Base-by-base conservation (phyloP, 208 protist genomes). In the Herpetomonas tarakana region DNA sequence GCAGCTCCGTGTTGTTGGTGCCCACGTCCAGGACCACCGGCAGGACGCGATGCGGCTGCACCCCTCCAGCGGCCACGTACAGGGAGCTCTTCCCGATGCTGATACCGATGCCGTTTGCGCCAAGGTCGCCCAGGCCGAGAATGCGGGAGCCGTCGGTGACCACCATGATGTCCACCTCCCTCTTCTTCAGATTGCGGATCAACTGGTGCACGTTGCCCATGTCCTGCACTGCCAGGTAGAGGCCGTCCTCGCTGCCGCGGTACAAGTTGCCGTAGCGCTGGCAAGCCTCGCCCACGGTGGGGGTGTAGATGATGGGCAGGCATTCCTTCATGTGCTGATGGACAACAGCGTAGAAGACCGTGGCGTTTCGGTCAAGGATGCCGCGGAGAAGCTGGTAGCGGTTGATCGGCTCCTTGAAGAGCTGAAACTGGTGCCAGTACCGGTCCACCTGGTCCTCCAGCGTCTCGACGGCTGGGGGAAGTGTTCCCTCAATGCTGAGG, bases 141-240 rank as follows among this genome's bases (percentile, higher is more conserved):
- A 98, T 98, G 62, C 97, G 86, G 18, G 81, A 87, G 67, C 97
- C 97, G 67, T 98, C 97, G n/a, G 94, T 97, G 29, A 98, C 96
- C 61, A 98, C 97, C 58, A 98, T 94, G 56, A 98, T 81, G 41
- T 97, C 83, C 19, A 96, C 81, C 44, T 82, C 59, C 41, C 76
- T 58, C 52, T 87, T 76, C 28, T 74, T 66, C 38, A 80, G 91
- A 29, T 98, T 79, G 14, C 81, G 52, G 50, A 98, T 69, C 54
- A 97, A 85, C 26, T 79, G 28, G 18, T 66, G 27, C 61, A 98
- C 93, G 19, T 79, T 56, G 22, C 93, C 93, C 71, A 89, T 90
- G 65, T 95, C 78, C 39, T 63, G 45, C 25, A 68, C 64, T 58
- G 71, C 76, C 53, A 98, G 79, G 78, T 97, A 98, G 74, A 98